phyloP scores from a whole-genome alignment of 805 yeast genomes.

The Suhomyces emberorum region DNA sequence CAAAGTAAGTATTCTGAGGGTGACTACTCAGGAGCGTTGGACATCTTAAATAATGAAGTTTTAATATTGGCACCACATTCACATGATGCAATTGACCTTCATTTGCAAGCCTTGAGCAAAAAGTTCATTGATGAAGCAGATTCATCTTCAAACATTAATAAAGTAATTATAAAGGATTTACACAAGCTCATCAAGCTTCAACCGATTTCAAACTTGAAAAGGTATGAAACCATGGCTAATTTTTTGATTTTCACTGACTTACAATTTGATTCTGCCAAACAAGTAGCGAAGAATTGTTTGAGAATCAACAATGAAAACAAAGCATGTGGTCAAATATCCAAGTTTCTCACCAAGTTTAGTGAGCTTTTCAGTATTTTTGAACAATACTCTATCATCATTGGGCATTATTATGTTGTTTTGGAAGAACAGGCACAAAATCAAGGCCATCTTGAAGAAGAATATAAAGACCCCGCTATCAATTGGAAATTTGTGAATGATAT shows the following conservation, averaged over 20 bases:
- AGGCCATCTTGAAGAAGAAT: slow-evolving; percentile 7
- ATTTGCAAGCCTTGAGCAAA: slow-evolving; percentile 15
- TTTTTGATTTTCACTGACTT: slow-evolving; percentile 46
- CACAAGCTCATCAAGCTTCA: slow-evolving; percentile 24
- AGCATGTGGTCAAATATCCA: slow-evolving; percentile 54
- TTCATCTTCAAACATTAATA: slow-evolving; percentile 4
- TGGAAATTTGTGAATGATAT: slow-evolving; percentile 19
- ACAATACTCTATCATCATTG: slow-evolving; percentile 39
- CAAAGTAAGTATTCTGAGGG: slow-evolving; percentile 8
- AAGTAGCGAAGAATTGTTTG: slow-evolving; percentile 62
- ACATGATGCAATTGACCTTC: slow-evolving; percentile 31
- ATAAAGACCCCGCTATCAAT: slow-evolving; percentile 19
- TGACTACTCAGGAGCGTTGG: slow-evolving; percentile 23
- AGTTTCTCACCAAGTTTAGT: slow-evolving; percentile 47
- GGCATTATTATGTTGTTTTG: slow-evolving; percentile 22
- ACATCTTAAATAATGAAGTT: slow-evolving; percentile 22
- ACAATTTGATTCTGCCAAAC: slow-evolving; percentile 51
- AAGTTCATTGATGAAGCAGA: slow-evolving; percentile 15
- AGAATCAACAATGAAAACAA: slow-evolving; percentile 72
- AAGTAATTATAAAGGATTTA: slow-evolving; percentile 22
- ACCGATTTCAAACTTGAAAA: slow-evolving; percentile 22
- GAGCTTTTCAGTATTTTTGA: slow-evolving; percentile 38
- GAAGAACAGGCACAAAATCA: slow-evolving; percentile 24
- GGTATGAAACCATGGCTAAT: slow-evolving; percentile 25
- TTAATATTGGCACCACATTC: slow-evolving; percentile 43